Base-by-base conservation (phyloP, 805 yeast species). In the Spathaspora gorwiae region DNA sequence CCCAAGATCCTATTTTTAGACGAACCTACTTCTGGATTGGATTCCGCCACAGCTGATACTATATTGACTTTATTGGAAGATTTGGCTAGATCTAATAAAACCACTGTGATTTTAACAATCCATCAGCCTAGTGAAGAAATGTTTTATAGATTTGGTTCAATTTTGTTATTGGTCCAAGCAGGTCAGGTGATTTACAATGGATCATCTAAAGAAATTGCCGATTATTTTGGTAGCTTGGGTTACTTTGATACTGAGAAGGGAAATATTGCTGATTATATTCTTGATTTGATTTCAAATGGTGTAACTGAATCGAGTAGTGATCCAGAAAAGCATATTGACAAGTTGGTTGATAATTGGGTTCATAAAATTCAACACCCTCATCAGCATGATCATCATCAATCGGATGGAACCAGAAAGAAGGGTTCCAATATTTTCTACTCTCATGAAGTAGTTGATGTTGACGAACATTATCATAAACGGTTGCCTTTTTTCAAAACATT, bases 21-120 rank as follows among this genome's bases (percentile, higher is more conserved):
- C 62, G 96, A 89, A 57, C 96, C 96, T 2, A 89, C 96, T 0
- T 86, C 95, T 5, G 96, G 96, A 0, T 70, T 89, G 26, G 96
- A 89, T 57, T 79, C 90, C 10, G 79, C 86, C 46, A 87, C 94
- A 0, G 85, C 95, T 0, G 73, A 78, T 1, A 76, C 87, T 2
- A 84, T 88, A 32, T 60, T 89, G 35, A 68, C 73, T 29, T 77
- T 88, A 35, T 67, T 88, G 46, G 70, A 78, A 42, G 69, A 71
- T 2, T 62, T 89, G 33, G 79, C 89, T 2, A 56, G 49, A 2
- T 76, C 73, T 29, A 80, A 83, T 6, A 79, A 82, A 10, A 86
- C 95, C 0, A 74, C 89, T 7, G 76, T 88, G 24, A 66, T 78
- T 51, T 61, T 83, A 44, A 87, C 96, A 0, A 86, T 89, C 42